phyloP scores from a whole-genome alignment of 257 asterid species.

The Capsicum chinense region DNA sequence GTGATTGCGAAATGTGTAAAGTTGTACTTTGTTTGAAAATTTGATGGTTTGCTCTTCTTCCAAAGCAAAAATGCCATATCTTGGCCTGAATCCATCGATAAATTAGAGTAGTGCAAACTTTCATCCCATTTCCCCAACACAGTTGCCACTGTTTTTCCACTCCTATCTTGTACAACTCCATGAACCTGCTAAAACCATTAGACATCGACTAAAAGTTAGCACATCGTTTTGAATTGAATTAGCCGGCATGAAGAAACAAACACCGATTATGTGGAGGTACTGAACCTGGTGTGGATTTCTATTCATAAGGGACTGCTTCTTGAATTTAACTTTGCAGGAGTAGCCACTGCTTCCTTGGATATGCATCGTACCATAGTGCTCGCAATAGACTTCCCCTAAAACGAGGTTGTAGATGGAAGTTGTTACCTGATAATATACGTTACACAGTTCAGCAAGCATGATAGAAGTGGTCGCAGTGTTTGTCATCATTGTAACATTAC shows the following conservation, averaged over 20 bases:
- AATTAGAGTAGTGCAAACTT: conserved; percentile 29
- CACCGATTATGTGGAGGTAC: conserved; percentile 7
- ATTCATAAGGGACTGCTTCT: conserved; percentile 36
- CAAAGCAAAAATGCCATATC: conserved; percentile 28
- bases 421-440: conserved; percentile 34
- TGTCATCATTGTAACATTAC: background rate
- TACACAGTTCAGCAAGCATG: background rate
- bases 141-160: conserved; percentile 28
- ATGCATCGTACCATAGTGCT: conserved; percentile 39
- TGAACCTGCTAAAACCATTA: conserved; percentile 30
- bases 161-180: conserved; percentile 36
- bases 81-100: conserved; percentile 6
- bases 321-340: conserved; percentile 38
- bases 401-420: conserved; percentile 38
- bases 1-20: conserved; percentile 31
- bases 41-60: conserved; percentile 24
- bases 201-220: background rate
- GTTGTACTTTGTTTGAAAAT: conserved; percentile 27
- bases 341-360: conserved; percentile 32
- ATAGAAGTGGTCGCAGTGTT: background rate
- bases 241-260: background rate
- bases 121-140: conserved; percentile 41
- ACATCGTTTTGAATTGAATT: background rate
- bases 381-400: conserved; percentile 37
- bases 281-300: conserved; percentile 35